A percentile compares a stretch with the other conserved stretches of the same genome.
These are phyloP conservation scores for Gonapodya prolifera DNA, from an alignment of 192 early-diverging fungal genomes.

Conservation along the genomic window DNA sequence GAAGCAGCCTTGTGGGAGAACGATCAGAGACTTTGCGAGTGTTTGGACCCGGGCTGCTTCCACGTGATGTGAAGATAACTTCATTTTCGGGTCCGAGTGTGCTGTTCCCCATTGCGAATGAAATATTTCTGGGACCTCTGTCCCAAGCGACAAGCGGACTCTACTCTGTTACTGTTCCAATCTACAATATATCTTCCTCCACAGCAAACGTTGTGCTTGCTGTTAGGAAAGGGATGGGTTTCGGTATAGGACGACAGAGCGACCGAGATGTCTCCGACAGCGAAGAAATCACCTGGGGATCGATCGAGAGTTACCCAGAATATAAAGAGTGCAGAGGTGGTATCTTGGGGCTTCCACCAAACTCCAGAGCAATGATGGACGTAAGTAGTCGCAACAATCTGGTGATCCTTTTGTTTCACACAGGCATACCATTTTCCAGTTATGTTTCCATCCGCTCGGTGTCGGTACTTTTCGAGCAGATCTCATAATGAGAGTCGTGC, in stretches of 20 bases:
- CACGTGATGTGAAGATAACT: slow-evolving; percentile 12
- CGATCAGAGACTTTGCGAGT: slow-evolving; percentile 26
- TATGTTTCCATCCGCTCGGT: neutral
- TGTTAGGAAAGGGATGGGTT: slow-evolving; percentile 18
- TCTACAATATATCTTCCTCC: slow-evolving; percentile 22
- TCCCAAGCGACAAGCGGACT: slow-evolving; percentile 9
- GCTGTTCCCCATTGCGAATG: slow-evolving; percentile 26
- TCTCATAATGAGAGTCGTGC: neutral
- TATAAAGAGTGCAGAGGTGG: neutral
- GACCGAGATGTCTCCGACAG: neutral
- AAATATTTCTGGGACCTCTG: slow-evolving; percentile 22
- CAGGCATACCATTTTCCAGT: neutral
- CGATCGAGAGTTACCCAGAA: neutral
- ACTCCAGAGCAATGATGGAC: neutral
- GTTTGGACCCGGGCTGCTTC: slow-evolving; percentile 14
- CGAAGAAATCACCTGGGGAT: neutral
- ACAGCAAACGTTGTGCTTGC: slow-evolving; percentile 17
- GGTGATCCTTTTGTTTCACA: neutral
- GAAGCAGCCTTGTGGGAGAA: slow-evolving; percentile 22
- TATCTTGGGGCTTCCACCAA: neutral
- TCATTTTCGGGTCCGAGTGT: slow-evolving; percentile 31
- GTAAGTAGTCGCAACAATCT: neutral
- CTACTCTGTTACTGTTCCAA: slow-evolving; percentile 19
- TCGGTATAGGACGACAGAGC: slow-evolving; percentile 12
- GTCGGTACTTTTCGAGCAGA: neutral